Percentiles rank a stretch among this genome's conserved stretches.
Evolutionary conservation across 345 rosid species (phyloP).

Genomic region (Litchi chinensis): DNA sequence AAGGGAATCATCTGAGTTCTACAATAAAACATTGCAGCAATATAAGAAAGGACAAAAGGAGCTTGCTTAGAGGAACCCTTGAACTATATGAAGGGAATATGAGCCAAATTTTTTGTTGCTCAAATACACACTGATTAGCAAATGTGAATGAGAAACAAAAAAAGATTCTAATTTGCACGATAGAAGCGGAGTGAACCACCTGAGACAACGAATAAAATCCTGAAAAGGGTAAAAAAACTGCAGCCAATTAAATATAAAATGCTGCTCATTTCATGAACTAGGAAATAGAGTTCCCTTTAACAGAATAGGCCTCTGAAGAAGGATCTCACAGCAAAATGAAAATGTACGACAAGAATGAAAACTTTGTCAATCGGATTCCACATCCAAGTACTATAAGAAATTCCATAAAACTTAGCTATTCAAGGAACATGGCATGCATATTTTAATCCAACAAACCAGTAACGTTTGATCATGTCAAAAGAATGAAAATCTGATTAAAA

Average conservation of each 20-base stretch:
- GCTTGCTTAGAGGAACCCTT: not conserved
- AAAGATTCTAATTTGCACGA: not conserved
- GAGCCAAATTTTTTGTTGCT: not conserved
- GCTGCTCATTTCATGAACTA: not conserved
- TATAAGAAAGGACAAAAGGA: not conserved
- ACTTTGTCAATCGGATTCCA: not conserved
- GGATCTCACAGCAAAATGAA: not conserved
- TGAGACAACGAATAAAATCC: not conserved
- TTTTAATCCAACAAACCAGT: not conserved
- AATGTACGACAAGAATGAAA: not conserved
- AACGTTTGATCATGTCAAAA: constrained; percentile 13
- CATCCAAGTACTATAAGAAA: not conserved
- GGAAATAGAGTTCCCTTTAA: not conserved
- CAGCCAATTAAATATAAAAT: not conserved
- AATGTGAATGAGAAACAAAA: not conserved
- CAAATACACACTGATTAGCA: not conserved
- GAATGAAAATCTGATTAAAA: constrained; percentile 7
- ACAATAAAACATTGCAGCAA: not conserved
- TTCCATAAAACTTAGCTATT: constrained; percentile 13
- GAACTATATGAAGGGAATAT: not conserved
- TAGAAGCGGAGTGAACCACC: not conserved
- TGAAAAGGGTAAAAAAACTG: not conserved
- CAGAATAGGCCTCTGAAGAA: not conserved
- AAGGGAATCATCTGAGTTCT: constrained; percentile 5
- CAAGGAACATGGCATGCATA: constrained; percentile 7